These are phyloP conservation scores for Aaosphaeria arxii DNA, from an alignment of 2,329 filamentous ascomycete species.

Conservation along the genomic window DNA sequence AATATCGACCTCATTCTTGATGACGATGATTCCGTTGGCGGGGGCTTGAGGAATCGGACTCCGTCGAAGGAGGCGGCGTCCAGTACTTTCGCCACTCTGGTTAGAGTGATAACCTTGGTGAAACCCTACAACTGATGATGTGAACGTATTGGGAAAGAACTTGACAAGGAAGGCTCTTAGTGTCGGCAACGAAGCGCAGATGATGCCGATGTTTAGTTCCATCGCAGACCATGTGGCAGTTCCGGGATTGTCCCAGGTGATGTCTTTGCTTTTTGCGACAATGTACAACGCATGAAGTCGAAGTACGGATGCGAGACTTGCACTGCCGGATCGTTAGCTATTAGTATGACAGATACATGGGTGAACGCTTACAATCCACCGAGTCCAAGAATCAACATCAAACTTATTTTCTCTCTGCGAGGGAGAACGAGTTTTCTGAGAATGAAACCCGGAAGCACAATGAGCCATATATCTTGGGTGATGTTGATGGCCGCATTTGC, in stretches of 20 bases:
- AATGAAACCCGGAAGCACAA: conserved; percentile 15
- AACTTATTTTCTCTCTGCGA: conserved; percentile 19
- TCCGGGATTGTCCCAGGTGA: conserved; percentile 17
- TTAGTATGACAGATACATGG: neutral
- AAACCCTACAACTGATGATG: neutral
- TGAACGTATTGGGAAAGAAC: conserved; percentile 7
- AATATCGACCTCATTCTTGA: conserved; percentile 4
- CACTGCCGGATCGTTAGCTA: conserved; percentile 6
- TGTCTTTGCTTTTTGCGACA: conserved; percentile 10
- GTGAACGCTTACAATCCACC: conserved; percentile 25
- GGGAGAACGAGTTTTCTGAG: conserved; percentile 20
- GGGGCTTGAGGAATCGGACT: neutral
- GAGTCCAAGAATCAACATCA: conserved; percentile 28
- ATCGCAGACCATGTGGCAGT: conserved; percentile 17
- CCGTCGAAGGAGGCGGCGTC: neutral
- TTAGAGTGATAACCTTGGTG: neutral
- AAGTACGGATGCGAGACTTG: conserved; percentile 15
- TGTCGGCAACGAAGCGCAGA: conserved; percentile 18
- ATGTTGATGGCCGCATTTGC: conserved; percentile 15
- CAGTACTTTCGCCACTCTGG: neutral
- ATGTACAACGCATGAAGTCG: conserved; percentile 16
- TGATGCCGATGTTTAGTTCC: conserved; percentile 18
- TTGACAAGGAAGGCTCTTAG: conserved; percentile 13
- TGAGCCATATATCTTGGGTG: conserved; percentile 10
- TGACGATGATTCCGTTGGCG: neutral